phyloP scores from a whole-genome alignment of 768 basidiomycete genomes.

The Aureoboletus auriporus region DNA sequence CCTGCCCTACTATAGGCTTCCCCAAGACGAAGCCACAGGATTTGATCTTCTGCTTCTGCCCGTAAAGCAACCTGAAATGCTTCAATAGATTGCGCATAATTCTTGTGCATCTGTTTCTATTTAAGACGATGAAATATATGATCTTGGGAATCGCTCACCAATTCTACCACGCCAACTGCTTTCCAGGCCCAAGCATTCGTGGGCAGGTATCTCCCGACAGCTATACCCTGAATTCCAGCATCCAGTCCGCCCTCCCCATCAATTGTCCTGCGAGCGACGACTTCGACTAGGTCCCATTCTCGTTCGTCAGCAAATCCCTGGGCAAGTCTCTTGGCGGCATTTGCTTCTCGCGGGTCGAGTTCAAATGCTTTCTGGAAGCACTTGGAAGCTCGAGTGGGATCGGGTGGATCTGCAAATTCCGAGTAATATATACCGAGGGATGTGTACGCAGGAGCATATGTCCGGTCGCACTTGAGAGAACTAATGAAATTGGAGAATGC shows the following conservation, averaged over 20 bases:
- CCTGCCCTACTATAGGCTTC: constrained; percentile 90
- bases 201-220: constrained; percentile 54
- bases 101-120: constrained; percentile 51
- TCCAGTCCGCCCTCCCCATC: constrained; percentile 86
- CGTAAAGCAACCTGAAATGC: constrained; percentile 85
- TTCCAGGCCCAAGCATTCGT: constrained; percentile 98
- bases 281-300: constrained; percentile 95
- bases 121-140: background rate
- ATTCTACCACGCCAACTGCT: constrained; percentile 85
- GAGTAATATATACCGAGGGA: constrained; percentile 89
- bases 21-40: constrained; percentile 88
- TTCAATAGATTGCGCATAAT: constrained; percentile 73
- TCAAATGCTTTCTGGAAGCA: constrained; percentile 99
- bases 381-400: constrained; percentile 82
- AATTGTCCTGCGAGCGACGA: constrained; percentile 89
- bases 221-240: constrained; percentile 44
- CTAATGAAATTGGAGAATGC: constrained; percentile 78
- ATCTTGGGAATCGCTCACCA: constrained; percentile 50
- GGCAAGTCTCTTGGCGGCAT: constrained; percentile 80
- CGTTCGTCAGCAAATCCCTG: constrained; percentile 88
- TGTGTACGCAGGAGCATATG: constrained; percentile 89
- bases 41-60: constrained; percentile 68
- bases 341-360: constrained; percentile 82
- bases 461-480: constrained; percentile 67
- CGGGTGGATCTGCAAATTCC: constrained; percentile 64